phyloP scores from a whole-genome alignment of 2,329 filamentous ascomycete species.

The Colletotrichum higginsianum region DNA sequence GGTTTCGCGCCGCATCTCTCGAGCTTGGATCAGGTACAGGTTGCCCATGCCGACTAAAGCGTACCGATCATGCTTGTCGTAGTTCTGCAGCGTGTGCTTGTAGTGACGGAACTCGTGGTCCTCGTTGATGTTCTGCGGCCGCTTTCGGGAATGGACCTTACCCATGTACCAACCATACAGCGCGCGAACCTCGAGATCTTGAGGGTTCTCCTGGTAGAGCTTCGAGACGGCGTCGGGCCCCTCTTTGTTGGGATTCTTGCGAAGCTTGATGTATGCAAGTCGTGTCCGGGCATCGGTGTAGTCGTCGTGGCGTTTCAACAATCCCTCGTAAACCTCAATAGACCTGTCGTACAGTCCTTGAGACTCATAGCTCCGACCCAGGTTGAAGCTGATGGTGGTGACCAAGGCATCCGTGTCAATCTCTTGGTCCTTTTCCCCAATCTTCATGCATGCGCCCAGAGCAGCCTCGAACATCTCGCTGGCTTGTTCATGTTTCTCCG shows the following conservation, averaged over 20 bases:
- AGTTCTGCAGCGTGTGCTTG: constrained; percentile 94
- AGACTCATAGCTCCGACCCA: constrained; percentile 93
- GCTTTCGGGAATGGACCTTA: constrained; percentile 84
- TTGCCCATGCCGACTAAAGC: constrained; percentile 98
- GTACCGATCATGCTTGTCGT: constrained; percentile 99
- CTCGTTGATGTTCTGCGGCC: constrained; percentile 83
- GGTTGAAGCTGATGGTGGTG: constrained; percentile 96
- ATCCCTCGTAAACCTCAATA: constrained; percentile 87
- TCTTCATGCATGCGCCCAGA: constrained; percentile 86
- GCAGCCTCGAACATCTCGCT: constrained; percentile 94
- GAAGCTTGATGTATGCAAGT: constrained; percentile 90
- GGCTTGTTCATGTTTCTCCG: constrained; percentile 84
- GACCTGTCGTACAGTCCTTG: constrained; percentile 86
- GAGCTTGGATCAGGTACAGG: constrained; percentile 85
- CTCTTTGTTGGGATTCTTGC: constrained; percentile 84
- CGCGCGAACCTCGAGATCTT: constrained; percentile 91
- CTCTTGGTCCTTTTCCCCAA: constrained; percentile 80
- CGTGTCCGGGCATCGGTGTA: constrained; percentile 94
- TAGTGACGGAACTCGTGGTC: constrained; percentile 95
- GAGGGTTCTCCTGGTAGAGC: constrained; percentile 86
- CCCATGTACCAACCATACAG: constrained; percentile 97
- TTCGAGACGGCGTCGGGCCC: constrained; percentile 89
- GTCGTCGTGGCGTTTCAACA: constrained; percentile 87
- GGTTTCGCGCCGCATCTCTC: constrained; percentile 93
- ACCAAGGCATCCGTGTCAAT: constrained; percentile 92